Conservation (phyloP, 164 flowering plant species). For the Magnolia kwangsiensis region DNA sequence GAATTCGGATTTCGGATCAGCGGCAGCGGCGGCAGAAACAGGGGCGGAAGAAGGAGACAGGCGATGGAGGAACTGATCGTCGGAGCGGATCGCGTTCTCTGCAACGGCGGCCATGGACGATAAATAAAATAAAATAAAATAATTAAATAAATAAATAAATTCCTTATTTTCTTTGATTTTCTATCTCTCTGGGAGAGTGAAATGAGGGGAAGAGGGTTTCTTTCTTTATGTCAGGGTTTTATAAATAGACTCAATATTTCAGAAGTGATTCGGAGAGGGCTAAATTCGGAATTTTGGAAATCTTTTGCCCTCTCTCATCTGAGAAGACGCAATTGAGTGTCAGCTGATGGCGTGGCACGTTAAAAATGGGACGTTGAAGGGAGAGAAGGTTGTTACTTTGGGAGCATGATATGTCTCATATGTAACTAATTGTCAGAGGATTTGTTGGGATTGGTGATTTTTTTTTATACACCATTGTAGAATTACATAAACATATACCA, state of each 20-base stretch:
- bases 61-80: slow-evolving; percentile 16
- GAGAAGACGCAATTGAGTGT: not conserved
- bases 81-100: slow-evolving; percentile 21
- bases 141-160: not conserved
- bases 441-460: slow-evolving; percentile 7
- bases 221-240: not conserved
- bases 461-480: not conserved
- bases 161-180: not conserved
- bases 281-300: not conserved
- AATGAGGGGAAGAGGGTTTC: not conserved
- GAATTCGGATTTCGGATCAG: slow-evolving; percentile 31
- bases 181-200: not conserved
- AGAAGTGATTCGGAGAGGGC: not conserved
- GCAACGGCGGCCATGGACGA: slow-evolving; percentile 34
- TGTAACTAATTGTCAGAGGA: slow-evolving; percentile 11
- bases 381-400: slow-evolving; percentile 5
- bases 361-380: not conserved
- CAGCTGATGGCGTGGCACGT: not conserved
- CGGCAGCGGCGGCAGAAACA: not conserved
- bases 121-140: not conserved
- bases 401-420: not conserved
- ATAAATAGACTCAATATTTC: too few relatives aligned
- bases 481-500: too few relatives aligned
- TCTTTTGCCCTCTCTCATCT: not conserved
- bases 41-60: not conserved